Evolutionary conservation across 2,329 filamentous ascomycete genomes (phyloP), one percentile per base, ranked within the genome.

Genomic region (Incumbomyces delicatus): DNA sequence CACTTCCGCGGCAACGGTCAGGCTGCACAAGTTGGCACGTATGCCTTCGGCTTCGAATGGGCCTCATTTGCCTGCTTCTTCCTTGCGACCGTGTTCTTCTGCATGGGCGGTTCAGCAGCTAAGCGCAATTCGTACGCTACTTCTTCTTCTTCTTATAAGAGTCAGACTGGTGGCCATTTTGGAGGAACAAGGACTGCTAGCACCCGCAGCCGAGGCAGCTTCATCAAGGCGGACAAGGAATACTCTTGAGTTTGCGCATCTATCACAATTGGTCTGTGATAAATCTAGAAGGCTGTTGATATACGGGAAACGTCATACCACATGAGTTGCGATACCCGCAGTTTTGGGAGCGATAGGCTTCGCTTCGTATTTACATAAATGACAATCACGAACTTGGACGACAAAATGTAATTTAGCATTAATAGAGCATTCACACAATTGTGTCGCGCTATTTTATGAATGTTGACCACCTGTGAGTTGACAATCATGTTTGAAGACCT

Each of bases 21-120:
- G 44, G 52, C 57, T 16, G 67, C 78, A 17, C 58, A 58, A n/a
- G 63, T 81, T 34, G 78, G 78, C 38, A 60, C 64, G 42, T 77
- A 80, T 57, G 72, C 76, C 18, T 77, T 76, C 59, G 78, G 64
- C 17, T 81, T 81, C 63, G 76, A 78, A 61, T 82, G 78, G 78
- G 71, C 74, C 2, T 66, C 77, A 1, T 66, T 74, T 20, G 73
- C 67, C 18, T 73, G 68, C 57, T 73, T 75, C 57, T 65, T 80
- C 58, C 54, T 81, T 43, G 68, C 76, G 1, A 74, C 71, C 17
- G 49, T 81, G 32, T 58, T 79, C 46, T 79, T 79, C 67, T 81
- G 76, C 62, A 58, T 75, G 17, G 68, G 65, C 16, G 69, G 68
- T 34, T 31, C 45, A 27, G 36, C 47, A 30, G 45, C 51, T 13